Conservation (phyloP, 2,329 filamentous ascomycete genomes). For the Monilinia aucupariae region DNA sequence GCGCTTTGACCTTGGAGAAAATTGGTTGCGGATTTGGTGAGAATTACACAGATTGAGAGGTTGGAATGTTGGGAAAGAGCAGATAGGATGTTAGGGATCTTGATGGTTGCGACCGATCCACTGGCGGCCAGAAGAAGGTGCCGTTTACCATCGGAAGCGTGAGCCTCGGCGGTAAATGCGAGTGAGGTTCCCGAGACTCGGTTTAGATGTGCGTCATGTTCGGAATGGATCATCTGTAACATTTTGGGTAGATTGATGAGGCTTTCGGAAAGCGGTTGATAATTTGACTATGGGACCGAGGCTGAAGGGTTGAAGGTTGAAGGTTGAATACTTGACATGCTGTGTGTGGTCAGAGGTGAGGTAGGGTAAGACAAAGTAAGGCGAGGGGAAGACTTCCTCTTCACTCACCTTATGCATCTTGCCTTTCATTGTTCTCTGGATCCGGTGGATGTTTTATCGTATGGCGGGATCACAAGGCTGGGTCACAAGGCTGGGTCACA, state of each 20-base stretch:
- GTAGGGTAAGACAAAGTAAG: too few species aligned
- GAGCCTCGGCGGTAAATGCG: slow-evolving; percentile 31
- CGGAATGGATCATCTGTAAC: slow-evolving; percentile 23
- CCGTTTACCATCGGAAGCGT: slow-evolving; percentile 45
- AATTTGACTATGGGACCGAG: not conserved
- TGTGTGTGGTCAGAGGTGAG: not conserved
- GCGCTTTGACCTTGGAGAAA: slow-evolving; percentile 71
- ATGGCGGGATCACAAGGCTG: too few species aligned
- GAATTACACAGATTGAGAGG: slow-evolving; percentile 77
- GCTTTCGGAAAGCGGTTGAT: not conserved
- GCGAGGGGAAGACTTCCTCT: not conserved
- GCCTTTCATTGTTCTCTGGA: not conserved
- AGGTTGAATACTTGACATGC: not conserved
- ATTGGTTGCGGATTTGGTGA: slow-evolving; percentile 66
- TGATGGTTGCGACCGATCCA: slow-evolving; percentile 84
- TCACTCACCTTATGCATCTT: not conserved
- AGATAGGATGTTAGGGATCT: slow-evolving; percentile 61
- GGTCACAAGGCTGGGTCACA: too few species aligned
- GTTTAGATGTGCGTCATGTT: slow-evolving; percentile 18
- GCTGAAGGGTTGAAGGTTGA: not conserved
- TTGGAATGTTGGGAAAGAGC: slow-evolving; percentile 47
- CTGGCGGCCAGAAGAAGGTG: slow-evolving; percentile 63
- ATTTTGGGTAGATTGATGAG: slow-evolving; percentile 17
- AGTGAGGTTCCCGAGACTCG: slow-evolving; percentile 15
- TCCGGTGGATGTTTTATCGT: not conserved